Evolutionary conservation across 345 rosid species (phyloP).

Genomic region (Corchorus capsularis): DNA sequence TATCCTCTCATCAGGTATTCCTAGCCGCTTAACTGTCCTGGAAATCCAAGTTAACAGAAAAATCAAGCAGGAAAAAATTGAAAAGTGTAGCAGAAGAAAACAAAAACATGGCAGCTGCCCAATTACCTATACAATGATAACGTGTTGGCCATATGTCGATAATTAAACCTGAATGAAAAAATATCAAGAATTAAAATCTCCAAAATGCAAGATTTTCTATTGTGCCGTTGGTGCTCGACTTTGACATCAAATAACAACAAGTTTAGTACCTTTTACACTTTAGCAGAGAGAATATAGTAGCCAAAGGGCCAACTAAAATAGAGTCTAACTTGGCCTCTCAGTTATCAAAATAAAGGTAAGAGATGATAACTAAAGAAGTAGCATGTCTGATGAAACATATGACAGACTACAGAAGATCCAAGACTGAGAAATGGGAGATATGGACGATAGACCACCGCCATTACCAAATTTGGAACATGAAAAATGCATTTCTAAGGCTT

Average conservation of each 20-base stretch:
- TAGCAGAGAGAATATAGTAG: not conserved
- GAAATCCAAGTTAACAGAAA: constrained; percentile 27
- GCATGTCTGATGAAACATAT: not conserved
- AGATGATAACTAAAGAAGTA: not conserved
- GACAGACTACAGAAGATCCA: not conserved
- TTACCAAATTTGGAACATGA: constrained; percentile 3
- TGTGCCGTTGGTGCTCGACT: not conserved
- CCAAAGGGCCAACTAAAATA: not conserved
- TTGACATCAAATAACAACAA: not conserved
- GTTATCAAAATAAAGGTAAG: not conserved
- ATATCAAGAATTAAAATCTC: constrained; percentile 20
- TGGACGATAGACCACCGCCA: not conserved
- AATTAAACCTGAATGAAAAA: constrained; percentile 80
- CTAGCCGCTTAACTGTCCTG: constrained; percentile 95
- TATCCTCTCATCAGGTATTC: constrained; percentile 95
- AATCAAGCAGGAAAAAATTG: not conserved
- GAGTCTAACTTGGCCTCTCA: not conserved
- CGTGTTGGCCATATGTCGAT: constrained; percentile 96
- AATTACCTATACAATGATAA: constrained; percentile 87
- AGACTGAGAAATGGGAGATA: not conserved
- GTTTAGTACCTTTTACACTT: not conserved
- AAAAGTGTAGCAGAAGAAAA: not conserved
- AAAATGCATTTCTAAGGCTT: constrained; percentile 1
- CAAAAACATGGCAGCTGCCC: constrained; percentile 11
- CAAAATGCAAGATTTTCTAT: constrained; percentile 1